Evolutionary conservation across 1,284 basidiomycete species (phyloP), one percentile per base, ranked within the genome.

Genomic region (Porodaedalea pini): DNA sequence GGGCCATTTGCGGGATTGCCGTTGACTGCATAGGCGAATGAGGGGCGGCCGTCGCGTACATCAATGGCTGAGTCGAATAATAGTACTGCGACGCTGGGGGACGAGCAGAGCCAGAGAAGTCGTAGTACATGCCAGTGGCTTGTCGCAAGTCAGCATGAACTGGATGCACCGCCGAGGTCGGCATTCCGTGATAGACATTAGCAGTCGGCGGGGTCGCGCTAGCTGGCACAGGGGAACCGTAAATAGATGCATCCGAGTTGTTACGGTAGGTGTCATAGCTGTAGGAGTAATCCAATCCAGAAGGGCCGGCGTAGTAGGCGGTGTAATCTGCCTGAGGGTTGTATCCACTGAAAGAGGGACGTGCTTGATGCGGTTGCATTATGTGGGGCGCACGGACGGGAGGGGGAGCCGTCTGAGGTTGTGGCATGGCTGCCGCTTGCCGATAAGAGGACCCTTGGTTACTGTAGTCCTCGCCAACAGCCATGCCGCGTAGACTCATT

Each of bases 401-500:
- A 37, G 72, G 74, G 56, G 73, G 73, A 61, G 62, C 47, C 66
- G 66, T 43, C 51, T 54, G 59, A 53, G 52, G 60, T 41, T 61
- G 64, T 57, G 48, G 40, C 57, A 53, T 53, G 32, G 55, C 41
- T 65, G 63, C 31, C 13, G 55, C 37, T 13, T 61, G 68, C 41
- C 70, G 69, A 58, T 70, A 73, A 4, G 66, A 43, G 34, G 61
- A 59, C 40, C 61, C 57, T 55, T 66, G 69, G 27, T 63, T 52
- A 13, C 65, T 62, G 57, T 75, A 75, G 56, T 86, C 83, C 43
- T 88, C 86, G 63, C 86, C 86, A 41, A 85, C 80, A 15, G 74
- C 77, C 81, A 89, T 86, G 7, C 83, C 83, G 58, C 85, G 79
- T 53, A 88, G 71, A 1, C 79, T 77, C 39, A 78, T 67, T 19